These are phyloP conservation scores for Euphorbia lathyris DNA, from an alignment of 345 rosid species.

Conservation along the genomic window DNA sequence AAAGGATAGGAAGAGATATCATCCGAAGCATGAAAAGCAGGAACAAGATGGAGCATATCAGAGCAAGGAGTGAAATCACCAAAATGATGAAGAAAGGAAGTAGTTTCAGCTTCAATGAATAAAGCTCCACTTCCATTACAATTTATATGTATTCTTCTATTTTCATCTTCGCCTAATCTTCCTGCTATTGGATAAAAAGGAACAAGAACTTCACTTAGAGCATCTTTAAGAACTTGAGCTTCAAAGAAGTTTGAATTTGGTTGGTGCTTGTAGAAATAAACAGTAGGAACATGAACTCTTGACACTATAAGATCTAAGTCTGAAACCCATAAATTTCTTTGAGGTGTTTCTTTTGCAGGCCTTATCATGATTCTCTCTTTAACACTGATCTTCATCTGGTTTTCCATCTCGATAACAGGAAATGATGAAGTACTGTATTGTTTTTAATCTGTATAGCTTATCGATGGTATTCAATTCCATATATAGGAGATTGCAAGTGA, in stretches of 20 bases:
- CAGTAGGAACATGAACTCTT: background rate
- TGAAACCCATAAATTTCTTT: conserved; percentile 20
- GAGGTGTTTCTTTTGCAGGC: conserved; percentile 30
- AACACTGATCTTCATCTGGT: conserved; percentile 3
- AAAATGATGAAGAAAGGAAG: conserved; percentile 17
- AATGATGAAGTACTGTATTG: no score
- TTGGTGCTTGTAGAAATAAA: conserved; percentile 22
- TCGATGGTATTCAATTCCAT: no score
- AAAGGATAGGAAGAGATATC: conserved; percentile 28
- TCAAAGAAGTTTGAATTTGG: conserved; percentile 13
- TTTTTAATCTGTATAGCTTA: no score
- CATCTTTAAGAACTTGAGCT: conserved; percentile 19
- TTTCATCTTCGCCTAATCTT: conserved; percentile 22
- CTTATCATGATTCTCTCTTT: conserved; percentile 18
- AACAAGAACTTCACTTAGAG: conserved; percentile 31
- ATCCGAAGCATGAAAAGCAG: conserved; percentile 9
- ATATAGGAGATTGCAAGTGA: no score
- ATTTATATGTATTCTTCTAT: conserved; percentile 27
- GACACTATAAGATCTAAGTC: conserved; percentile 24
- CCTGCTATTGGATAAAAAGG: conserved; percentile 40
- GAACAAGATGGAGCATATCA: conserved; percentile 24
- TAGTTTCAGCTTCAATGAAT: conserved; percentile 32
- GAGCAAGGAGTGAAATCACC: conserved; percentile 10
- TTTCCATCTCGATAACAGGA: no score
- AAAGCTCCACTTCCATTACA: conserved; percentile 34